Percentiles rank a stretch among this genome's conserved stretches.
Evolutionary conservation across 2,329 filamentous ascomycete species (phyloP).

Genomic region (Pseudomassariella vexata): DNA sequence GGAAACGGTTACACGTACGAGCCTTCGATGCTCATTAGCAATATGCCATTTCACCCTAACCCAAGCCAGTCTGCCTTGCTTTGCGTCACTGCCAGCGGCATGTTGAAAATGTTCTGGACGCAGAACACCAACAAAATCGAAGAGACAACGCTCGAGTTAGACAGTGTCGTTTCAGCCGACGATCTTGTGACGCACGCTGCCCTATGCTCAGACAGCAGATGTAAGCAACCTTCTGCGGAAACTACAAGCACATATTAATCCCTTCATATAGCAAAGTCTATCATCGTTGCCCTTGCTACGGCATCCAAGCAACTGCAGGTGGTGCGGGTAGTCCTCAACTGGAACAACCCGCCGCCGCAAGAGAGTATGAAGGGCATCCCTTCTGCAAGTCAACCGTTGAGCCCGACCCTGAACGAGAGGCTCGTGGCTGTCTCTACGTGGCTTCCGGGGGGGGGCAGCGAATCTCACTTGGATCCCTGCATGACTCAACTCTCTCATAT

Average conservation of each 20-base stretch:
- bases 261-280: conserved; percentile 32
- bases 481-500: conserved; percentile 67
- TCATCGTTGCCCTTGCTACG: conserved; percentile 64
- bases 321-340: conserved; percentile 68
- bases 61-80: conserved; percentile 68
- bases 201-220: conserved; percentile 62
- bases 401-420: conserved; percentile 47
- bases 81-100: conserved; percentile 68
- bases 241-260: background rate
- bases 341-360: conserved; percentile 58
- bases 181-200: conserved; percentile 77
- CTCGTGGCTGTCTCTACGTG: conserved; percentile 54
- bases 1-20: conserved; percentile 63
- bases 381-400: conserved; percentile 39
- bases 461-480: conserved; percentile 39
- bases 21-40: conserved; percentile 57
- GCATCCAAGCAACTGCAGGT: conserved; percentile 67
- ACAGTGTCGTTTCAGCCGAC: conserved; percentile 65
- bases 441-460: conserved; percentile 41
- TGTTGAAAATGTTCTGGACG: conserved; percentile 71
- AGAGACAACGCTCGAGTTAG: conserved; percentile 68
- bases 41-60: conserved; percentile 69
- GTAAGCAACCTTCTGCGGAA: conserved; percentile 34
- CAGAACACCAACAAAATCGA: conserved; percentile 68
- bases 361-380: conserved; percentile 46